phyloP scores from a whole-genome alignment of 2,329 filamentous ascomycete genomes.

The Phaeosphaeriaceae sp. region DNA sequence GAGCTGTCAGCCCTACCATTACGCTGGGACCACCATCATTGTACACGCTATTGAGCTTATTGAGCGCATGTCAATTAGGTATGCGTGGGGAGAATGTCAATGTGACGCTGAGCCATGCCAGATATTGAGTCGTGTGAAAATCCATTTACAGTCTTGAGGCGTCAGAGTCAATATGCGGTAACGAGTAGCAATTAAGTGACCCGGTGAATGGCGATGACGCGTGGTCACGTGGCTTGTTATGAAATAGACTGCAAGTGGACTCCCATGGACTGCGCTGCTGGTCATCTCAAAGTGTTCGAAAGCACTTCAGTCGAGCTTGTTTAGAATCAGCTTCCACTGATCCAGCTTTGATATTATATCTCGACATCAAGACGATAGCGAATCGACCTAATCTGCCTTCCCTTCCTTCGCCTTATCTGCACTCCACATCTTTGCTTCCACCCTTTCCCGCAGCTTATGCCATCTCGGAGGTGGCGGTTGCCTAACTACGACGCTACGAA shows the following conservation, averaged over 20 bases:
- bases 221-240: neutral
- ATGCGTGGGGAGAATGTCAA: neutral
- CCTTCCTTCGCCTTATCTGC: neutral
- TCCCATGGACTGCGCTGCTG: neutral
- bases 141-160: neutral
- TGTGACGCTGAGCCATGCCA: neutral
- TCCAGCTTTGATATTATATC: neutral
- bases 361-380: neutral
- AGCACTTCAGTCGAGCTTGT: too few species aligned
- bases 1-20: neutral
- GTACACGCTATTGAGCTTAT: neutral
- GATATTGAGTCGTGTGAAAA: neutral
- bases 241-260: too few species aligned
- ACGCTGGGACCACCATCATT: conserved; percentile 1
- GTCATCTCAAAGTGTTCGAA: too few species aligned
- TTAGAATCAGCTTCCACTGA: too few species aligned
- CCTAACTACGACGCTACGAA: neutral
- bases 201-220: neutral
- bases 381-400: neutral
- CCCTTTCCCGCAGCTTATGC: neutral
- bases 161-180: neutral
- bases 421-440: neutral
- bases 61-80: neutral
- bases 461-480: neutral
- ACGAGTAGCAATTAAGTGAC: too few species aligned